Conservation (phyloP, 345 rosid species). For the Trapa incisa region DNA sequence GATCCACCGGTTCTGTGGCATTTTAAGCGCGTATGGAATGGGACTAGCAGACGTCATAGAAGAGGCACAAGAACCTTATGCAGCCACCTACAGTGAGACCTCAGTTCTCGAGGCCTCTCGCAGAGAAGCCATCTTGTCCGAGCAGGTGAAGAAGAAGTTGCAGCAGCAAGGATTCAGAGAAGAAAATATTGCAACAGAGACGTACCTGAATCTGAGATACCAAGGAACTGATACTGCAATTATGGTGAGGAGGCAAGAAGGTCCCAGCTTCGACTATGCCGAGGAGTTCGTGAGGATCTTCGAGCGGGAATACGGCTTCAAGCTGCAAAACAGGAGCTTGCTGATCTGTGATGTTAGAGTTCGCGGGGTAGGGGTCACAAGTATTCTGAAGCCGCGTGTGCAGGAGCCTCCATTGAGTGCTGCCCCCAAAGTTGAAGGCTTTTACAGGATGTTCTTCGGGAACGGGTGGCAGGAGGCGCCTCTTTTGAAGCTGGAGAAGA, state of each 20-base stretch:
- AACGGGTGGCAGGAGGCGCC: constrained; percentile 67
- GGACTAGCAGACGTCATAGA: constrained; percentile 96
- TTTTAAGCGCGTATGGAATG: constrained; percentile 8
- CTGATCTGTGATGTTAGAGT: constrained; percentile 82
- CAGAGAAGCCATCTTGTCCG: constrained; percentile 42
- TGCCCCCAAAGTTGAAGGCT: constrained; percentile 45
- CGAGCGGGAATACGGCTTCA: constrained; percentile 86
- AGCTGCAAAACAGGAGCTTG: constrained; percentile 63
- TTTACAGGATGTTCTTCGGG: constrained; percentile 58
- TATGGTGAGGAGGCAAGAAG: constrained; percentile 68
- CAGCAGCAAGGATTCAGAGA: constrained; percentile 67
- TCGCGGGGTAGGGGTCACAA: constrained; percentile 82
- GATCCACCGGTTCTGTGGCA: no score
- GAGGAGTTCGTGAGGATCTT: constrained; percentile 68
- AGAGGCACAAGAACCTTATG: constrained; percentile 91
- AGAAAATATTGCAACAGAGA: constrained; percentile 55
- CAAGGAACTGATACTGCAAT: constrained; percentile 97
- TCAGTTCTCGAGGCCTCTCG: constrained; percentile 53
- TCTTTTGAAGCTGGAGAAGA: constrained; percentile 62
- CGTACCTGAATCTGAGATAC: constrained; percentile 73
- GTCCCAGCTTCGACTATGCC: constrained; percentile 44
- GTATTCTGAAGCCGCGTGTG: constrained; percentile 63
- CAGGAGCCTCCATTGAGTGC: constrained; percentile 30
- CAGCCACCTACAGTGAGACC: constrained; percentile 63
- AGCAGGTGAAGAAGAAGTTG: constrained; percentile 54